A percentile compares a stretch with the other conserved stretches of the same genome.
Evolutionary conservation across 768 basidiomycete genomes (phyloP).

Genomic region (Sporobolomyces pararoseus): DNA sequence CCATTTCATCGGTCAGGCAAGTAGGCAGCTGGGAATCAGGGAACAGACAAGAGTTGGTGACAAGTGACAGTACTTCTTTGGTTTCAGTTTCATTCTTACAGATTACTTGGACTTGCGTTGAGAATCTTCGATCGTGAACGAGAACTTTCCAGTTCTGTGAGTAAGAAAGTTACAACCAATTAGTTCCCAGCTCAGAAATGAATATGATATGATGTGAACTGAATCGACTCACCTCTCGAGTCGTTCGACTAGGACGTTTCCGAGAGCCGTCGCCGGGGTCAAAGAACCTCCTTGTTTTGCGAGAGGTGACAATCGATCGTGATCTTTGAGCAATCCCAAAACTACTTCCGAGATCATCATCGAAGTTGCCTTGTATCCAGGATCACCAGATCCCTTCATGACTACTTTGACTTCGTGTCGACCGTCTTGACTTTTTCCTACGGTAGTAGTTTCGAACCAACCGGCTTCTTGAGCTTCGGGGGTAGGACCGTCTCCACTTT

Average conservation of each 20-base stretch:
- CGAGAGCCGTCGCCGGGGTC: slow-evolving; percentile 78
- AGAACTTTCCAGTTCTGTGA: slow-evolving; percentile 51
- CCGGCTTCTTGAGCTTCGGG: slow-evolving; percentile 64
- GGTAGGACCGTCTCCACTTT: slow-evolving; percentile 63
- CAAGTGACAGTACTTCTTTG: slow-evolving; percentile 1
- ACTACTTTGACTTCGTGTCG: slow-evolving; percentile 59
- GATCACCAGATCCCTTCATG: slow-evolving; percentile 68
- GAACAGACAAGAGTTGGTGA: not conserved
- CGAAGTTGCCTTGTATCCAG: slow-evolving; percentile 64
- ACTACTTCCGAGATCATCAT: slow-evolving; percentile 75
- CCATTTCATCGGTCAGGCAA: no score
- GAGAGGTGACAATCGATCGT: slow-evolving; percentile 58
- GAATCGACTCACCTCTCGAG: slow-evolving; percentile 56
- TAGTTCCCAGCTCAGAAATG: no score
- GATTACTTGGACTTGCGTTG: not conserved
- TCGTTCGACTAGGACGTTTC: slow-evolving; percentile 67
- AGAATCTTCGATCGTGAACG: slow-evolving; percentile 20
- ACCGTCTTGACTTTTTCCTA: slow-evolving; percentile 59
- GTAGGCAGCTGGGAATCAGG: no score
- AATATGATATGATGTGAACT: no score
- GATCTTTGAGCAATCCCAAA: slow-evolving; percentile 60
- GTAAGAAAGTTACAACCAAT: not conserved
- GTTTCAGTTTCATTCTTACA: not conserved
- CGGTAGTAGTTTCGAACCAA: slow-evolving; percentile 62
- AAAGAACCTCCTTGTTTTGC: slow-evolving; percentile 69